Conservation (phyloP, 2,329 filamentous ascomycete genomes). For the Fusarium goolgardi region DNA sequence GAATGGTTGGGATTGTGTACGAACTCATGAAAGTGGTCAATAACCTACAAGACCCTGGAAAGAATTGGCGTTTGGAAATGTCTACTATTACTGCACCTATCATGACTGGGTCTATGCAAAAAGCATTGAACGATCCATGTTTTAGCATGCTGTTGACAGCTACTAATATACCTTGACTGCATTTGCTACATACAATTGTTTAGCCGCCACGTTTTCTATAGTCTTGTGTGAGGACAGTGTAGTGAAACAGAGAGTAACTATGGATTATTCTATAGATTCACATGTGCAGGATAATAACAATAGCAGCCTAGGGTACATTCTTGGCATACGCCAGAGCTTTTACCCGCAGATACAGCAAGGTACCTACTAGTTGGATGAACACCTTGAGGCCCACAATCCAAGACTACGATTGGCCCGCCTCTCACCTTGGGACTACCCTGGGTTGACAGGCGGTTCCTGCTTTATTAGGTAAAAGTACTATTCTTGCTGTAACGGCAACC, state of each 20-base stretch:
- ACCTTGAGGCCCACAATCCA: slow-evolving; percentile 15
- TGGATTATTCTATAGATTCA: neutral
- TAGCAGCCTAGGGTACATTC: slow-evolving; percentile 3
- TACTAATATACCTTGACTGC: slow-evolving; percentile 40
- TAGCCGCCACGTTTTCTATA: neutral
- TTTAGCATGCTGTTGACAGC: slow-evolving; percentile 31
- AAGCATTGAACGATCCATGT: slow-evolving; percentile 44
- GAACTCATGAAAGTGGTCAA: slow-evolving; percentile 46
- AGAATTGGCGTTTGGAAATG: slow-evolving; percentile 44
- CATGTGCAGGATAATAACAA: slow-evolving; percentile 1
- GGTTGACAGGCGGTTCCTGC: slow-evolving; percentile 24
- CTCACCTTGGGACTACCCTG: slow-evolving; percentile 21
- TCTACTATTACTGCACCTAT: slow-evolving; percentile 40
- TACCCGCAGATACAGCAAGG: slow-evolving; percentile 18
- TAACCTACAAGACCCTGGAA: slow-evolving; percentile 39
- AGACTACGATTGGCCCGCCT: slow-evolving; percentile 35
- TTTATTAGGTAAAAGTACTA: slow-evolving; percentile 39
- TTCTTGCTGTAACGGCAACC: slow-evolving; percentile 18
- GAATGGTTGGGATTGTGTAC: slow-evolving; percentile 40
- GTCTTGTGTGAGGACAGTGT: slow-evolving; percentile 11
- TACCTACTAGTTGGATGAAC: slow-evolving; percentile 20
- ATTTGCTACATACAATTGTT: slow-evolving; percentile 16
- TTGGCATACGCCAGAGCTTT: slow-evolving; percentile 28
- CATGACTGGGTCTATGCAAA: slow-evolving; percentile 44
- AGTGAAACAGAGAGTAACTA: neutral